Evolutionary conservation across 164 flowering plant genomes (phyloP).

Genomic region (Nymphaea thermarum): DNA sequence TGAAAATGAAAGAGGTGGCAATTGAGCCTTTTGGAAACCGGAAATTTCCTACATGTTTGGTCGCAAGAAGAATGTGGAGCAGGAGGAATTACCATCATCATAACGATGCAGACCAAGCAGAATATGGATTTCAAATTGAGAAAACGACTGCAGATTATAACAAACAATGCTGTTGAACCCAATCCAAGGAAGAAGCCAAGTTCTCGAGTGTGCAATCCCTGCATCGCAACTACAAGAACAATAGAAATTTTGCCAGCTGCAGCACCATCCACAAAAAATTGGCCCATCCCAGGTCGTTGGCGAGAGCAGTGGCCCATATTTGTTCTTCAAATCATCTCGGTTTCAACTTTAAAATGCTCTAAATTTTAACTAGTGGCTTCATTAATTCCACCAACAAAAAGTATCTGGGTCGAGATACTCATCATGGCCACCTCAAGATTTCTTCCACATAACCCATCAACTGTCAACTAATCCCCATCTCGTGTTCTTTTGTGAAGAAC

Average conservation of each 20-base stretch:
- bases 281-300: slow-evolving; percentile 93
- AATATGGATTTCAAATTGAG: slow-evolving; percentile 78
- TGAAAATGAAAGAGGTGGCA: too few species aligned
- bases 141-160: slow-evolving; percentile 92
- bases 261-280: slow-evolving; percentile 43
- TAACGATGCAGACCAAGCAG: slow-evolving; percentile 64
- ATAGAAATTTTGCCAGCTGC: slow-evolving; percentile 25
- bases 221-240: slow-evolving; percentile 39
- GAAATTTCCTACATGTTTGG: too few species aligned
- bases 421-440: not conserved
- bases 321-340: not conserved
- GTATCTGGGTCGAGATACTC: not conserved
- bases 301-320: slow-evolving; percentile 32
- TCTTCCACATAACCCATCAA: not conserved
- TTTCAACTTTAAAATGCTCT: not conserved
- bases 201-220: slow-evolving; percentile 42
- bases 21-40: too few species aligned
- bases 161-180: slow-evolving; percentile 67
- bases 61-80: not conserved
- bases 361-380: not conserved
- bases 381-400: not conserved
- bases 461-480: not conserved
- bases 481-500: too few species aligned
- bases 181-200: slow-evolving; percentile 37
- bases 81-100: slow-evolving; percentile 56